These are phyloP conservation scores for Sicyos edulis DNA, from an alignment of 306 rosid genomes.

Conservation along the genomic window DNA sequence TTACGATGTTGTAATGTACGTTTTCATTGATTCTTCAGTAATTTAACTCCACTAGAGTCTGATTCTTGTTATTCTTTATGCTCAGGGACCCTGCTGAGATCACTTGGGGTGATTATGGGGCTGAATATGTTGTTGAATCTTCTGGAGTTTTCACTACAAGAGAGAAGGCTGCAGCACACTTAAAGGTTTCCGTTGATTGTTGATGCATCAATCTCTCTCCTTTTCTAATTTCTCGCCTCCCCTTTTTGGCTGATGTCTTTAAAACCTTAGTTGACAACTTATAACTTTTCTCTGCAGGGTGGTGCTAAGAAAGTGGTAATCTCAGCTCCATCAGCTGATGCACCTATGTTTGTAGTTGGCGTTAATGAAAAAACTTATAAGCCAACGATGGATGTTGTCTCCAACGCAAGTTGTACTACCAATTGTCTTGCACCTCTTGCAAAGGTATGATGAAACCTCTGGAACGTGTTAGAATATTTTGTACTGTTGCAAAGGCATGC, in stretches of 20 bases:
- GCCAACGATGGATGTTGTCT: conserved; percentile 77
- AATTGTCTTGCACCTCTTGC: conserved; percentile 99
- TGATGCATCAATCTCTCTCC: conserved; percentile 20
- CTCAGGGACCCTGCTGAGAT: conserved; percentile 87
- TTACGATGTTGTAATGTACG: too few species aligned
- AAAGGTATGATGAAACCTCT: conserved; percentile 52
- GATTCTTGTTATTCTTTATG: conserved; percentile 13
- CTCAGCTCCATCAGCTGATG: conserved; percentile 99
- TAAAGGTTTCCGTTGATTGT: conserved; percentile 43
- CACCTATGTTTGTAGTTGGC: conserved; percentile 97
- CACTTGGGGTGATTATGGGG: conserved; percentile 91
- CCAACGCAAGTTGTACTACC: conserved; percentile 98
- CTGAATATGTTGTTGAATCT: conserved; percentile 82
- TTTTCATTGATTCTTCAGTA: background rate
- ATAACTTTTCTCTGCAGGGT: conserved; percentile 44
- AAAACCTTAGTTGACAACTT: conserved; percentile 23
- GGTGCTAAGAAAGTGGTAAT: conserved; percentile 94
- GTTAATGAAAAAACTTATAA: conserved; percentile 79
- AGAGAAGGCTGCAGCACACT: conserved; percentile 76
- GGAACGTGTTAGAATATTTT: background rate
- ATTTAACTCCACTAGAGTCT: conserved; percentile 1
- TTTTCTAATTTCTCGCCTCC: background rate
- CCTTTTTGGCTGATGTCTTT: background rate
- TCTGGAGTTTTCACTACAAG: conserved; percentile 86
- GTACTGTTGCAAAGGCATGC: too few species aligned